phyloP scores from a whole-genome alignment of 352 stramenopile species.

The Phytophthora rubi region DNA sequence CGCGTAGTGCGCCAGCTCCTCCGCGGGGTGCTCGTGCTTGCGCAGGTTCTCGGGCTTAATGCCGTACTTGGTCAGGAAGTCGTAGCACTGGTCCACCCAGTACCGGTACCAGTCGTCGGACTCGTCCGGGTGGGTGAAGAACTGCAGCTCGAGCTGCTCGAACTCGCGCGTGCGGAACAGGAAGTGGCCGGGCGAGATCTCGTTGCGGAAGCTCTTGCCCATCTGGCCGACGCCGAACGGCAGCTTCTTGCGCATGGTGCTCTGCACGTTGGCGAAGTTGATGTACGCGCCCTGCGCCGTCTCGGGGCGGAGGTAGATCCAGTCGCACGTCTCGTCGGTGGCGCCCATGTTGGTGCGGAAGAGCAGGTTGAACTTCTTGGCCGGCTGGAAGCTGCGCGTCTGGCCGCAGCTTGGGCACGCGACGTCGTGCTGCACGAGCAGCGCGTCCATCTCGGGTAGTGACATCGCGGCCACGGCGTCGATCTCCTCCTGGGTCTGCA shows the following conservation, averaged over 20 bases:
- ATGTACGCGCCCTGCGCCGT: conserved; percentile 98
- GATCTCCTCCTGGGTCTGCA: conserved; percentile 53
- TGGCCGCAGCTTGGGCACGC: conserved; percentile 65
- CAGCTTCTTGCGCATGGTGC: conserved; percentile 91
- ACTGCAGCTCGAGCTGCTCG: conserved; percentile 96
- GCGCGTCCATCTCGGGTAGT: conserved; percentile 63
- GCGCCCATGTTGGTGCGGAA: conserved; percentile 97
- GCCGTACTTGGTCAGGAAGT: conserved; percentile 91
- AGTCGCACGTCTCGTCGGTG: conserved; percentile 84
- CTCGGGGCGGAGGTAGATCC: conserved; percentile 97
- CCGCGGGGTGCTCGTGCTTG: conserved; percentile 91
- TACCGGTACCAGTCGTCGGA: conserved; percentile 85
- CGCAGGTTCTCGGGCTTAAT: conserved; percentile 91
- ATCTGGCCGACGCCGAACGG: conserved; percentile 98
- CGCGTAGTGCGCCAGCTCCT: conserved; percentile 97
- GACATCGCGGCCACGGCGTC: conserved; percentile 59
- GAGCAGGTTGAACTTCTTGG: conserved; percentile 98
- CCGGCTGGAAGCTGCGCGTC: conserved; percentile 64
- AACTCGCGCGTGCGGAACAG: conserved; percentile 98
- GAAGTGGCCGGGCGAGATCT: conserved; percentile 98
- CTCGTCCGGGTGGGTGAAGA: conserved; percentile 78
- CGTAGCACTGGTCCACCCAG: conserved; percentile 94
- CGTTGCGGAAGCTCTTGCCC: conserved; percentile 98
- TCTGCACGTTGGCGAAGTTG: conserved; percentile 97
- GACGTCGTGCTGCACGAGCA: conserved; percentile 54